Conservation (phyloP, 108 stramenopile genomes). For the Nitzschia sp. region DNA sequence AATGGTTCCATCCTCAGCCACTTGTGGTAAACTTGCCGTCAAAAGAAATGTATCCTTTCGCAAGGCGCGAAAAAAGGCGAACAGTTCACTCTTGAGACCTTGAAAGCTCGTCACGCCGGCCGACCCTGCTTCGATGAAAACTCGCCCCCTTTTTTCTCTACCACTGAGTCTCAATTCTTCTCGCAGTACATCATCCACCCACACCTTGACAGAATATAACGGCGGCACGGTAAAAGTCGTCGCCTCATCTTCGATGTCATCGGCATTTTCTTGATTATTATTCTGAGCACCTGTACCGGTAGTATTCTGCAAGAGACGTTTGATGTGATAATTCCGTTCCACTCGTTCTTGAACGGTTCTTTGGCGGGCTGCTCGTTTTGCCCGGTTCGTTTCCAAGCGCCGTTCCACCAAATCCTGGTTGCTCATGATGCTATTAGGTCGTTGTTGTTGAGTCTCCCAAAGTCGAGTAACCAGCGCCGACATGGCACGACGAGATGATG, state of each 20-base stretch:
- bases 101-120: conserved; percentile 50
- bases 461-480: neutral
- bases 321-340: conserved; percentile 49
- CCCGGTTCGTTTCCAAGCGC: conserved; percentile 50
- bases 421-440: neutral
- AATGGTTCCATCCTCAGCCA: conserved; percentile 60
- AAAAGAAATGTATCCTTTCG: conserved; percentile 70
- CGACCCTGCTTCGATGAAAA: conserved; percentile 69
- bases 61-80: conserved; percentile 76
- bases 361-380: conserved; percentile 47
- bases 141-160: conserved; percentile 82
- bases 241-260: neutral
- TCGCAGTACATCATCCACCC: conserved; percentile 60
- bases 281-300: neutral
- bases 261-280: conserved; percentile 4
- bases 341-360: conserved; percentile 45
- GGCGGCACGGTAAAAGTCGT: conserved; percentile 33
- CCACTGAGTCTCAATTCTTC: conserved; percentile 75
- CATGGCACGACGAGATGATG: too few species aligned
- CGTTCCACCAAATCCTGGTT: conserved; percentile 64
- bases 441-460: neutral
- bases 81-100: conserved; percentile 65
- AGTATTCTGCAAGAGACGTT: conserved; percentile 39
- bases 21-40: conserved; percentile 57
- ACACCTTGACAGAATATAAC: conserved; percentile 77